Percentiles rank a stretch among this genome's conserved stretches.
phyloP scores from a whole-genome alignment of 2,329 filamentous ascomycete genomes.

The Thelonectria olida region DNA sequence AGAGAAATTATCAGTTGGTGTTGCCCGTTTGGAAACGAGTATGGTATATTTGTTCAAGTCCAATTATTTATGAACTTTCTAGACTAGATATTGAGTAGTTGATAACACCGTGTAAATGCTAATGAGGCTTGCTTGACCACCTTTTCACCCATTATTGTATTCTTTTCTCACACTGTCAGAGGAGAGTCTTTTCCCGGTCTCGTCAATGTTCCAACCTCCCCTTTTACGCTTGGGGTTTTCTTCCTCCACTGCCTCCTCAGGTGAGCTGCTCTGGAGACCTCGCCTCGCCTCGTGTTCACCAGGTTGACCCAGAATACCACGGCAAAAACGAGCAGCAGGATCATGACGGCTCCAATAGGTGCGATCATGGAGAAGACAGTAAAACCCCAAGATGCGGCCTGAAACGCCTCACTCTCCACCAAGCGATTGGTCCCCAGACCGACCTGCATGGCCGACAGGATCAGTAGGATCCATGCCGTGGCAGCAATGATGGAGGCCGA shows the following conservation, averaged over 20 bases:
- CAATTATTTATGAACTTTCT: too few species aligned
- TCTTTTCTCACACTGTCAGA: neutral
- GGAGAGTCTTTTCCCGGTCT: neutral
- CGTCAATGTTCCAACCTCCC: neutral
- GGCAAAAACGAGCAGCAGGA: neutral
- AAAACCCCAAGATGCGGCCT: conserved; percentile 56
- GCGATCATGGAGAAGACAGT: conserved; percentile 35
- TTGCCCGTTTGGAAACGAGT: too few species aligned
- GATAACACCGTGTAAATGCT: too few species aligned
- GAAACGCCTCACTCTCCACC: conserved; percentile 47
- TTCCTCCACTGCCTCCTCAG: neutral
- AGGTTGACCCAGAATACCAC: conserved; percentile 5
- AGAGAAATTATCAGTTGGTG: too few species aligned
- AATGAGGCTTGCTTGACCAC: too few species aligned
- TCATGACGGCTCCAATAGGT: neutral
- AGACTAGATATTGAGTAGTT: too few species aligned
- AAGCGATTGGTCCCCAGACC: conserved; percentile 50
- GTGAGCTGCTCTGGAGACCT: neutral
- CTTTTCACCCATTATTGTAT: neutral
- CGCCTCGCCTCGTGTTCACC: neutral
- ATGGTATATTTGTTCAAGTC: too few species aligned
- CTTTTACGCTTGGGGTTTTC: neutral
- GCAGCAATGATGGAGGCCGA: conserved; percentile 51
- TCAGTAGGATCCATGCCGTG: conserved; percentile 54
- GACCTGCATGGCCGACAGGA: conserved; percentile 61